Evolutionary conservation across 2,329 filamentous ascomycete genomes (phyloP), one percentile per base, ranked within the genome.

Genomic region (Trichoderma sp.): DNA sequence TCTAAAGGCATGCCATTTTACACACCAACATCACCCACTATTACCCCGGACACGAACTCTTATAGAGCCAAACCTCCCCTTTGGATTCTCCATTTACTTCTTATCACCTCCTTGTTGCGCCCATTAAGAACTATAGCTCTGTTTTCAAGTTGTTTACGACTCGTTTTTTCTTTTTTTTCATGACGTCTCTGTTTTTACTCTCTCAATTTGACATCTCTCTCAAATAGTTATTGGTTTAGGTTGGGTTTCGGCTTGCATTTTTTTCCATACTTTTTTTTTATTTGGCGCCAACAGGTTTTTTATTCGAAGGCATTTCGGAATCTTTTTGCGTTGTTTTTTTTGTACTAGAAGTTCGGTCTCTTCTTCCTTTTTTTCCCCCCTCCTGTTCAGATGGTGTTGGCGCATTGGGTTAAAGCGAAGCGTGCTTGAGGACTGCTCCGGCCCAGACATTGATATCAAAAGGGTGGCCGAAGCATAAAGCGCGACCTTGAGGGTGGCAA

Each of bases 401-500:
- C 68, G 68, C 68, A 61, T 67, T 16, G 14, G 63, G 49, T 59
- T 26, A 67, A 30, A 51, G 30, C 30, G 34, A 32, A 34, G 49
- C 52, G 39, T 32, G 68, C 68, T 69, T 69, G 68, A 68, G 63
- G 63, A 68, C 30, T 69, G 68, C 68, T 68, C 39, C 39, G 61
- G 68, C 49, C 37, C 39, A 43, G 32, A 34, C n/a, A n/a, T n/a
- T n/a, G 8, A 18, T n/a, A 43, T 18, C 46, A n/a, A 52, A 58
- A 14, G 39, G 61, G 28, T 10, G 21, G 30, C 34, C 26, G 61
- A 66, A 67, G 68, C 68, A 69, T 67, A 69, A 66, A 69, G 63
- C 46, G 54, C 54, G 59, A 32, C 32, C 67, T 60, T 56, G 4
- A 10, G 32, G 24, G 46, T 24, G 66, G 58, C 46, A 55, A 46